phyloP scores from a whole-genome alignment of 2,329 filamentous ascomycete species.

The Colletotrichum simmondsii region DNA sequence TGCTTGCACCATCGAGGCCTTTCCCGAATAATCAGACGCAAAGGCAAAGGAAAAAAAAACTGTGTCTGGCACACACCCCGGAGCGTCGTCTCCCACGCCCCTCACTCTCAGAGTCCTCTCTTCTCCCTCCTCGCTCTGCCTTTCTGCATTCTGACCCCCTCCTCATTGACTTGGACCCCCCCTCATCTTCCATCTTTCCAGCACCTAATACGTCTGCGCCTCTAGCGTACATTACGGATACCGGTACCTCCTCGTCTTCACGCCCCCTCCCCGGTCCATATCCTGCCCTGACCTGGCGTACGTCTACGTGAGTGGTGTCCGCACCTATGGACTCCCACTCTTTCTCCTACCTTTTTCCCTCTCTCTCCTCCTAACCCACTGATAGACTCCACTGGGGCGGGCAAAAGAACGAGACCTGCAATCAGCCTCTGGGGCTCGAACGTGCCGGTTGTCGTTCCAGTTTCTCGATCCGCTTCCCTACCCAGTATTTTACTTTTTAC shows the following conservation, averaged over 20 bases:
- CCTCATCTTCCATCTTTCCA: background rate
- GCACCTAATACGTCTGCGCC: background rate
- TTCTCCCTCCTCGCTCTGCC: background rate
- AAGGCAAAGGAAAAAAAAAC: conserved; percentile 28
- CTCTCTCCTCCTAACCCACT: conserved; percentile 25
- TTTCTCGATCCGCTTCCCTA: conserved; percentile 26
- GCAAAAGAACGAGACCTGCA: conserved; percentile 31
- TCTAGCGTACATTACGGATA: too few relatives aligned
- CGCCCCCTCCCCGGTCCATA: conserved; percentile 14
- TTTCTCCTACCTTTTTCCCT: conserved; percentile 10
- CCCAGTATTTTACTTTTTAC: conserved; percentile 30
- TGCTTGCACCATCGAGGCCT: conserved; percentile 29
- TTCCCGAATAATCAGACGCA: conserved; percentile 32
- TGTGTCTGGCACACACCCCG: conserved; percentile 16
- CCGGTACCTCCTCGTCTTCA: conserved; percentile 2
- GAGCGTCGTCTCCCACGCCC: conserved; percentile 32
- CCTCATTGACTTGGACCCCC: conserved; percentile 8
- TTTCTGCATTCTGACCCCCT: conserved; percentile 16
- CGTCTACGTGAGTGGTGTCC: background rate
- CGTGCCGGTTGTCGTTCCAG: conserved; percentile 33
- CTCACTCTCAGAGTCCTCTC: background rate
- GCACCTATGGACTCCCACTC: conserved; percentile 1
- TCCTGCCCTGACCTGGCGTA: conserved; percentile 24
- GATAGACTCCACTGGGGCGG: conserved; percentile 19
- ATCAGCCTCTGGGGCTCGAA: conserved; percentile 33